Conservation (phyloP, 1,284 basidiomycete genomes). For the Schizopora paradoxa region DNA sequence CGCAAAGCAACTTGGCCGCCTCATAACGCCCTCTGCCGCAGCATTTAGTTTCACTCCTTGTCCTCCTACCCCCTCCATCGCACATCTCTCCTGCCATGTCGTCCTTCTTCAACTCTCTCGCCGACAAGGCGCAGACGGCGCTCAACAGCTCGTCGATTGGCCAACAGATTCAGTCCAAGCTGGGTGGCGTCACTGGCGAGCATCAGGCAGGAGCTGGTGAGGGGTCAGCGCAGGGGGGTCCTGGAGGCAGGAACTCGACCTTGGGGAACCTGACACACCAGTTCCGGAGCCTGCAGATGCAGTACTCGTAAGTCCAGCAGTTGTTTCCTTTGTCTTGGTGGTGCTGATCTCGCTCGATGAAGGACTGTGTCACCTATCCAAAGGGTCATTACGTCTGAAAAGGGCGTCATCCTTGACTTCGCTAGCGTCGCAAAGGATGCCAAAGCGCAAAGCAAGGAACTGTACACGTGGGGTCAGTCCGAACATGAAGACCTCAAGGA, state of each 20-base stretch:
- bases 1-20: neutral
- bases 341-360: slow-evolving; percentile 13
- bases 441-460: slow-evolving; percentile 71
- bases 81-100: slow-evolving; percentile 18
- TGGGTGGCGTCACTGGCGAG: slow-evolving; percentile 3
- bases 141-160: slow-evolving; percentile 51
- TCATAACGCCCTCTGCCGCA: neutral
- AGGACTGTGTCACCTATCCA: slow-evolving; percentile 58
- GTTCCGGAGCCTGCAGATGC: slow-evolving; percentile 64
- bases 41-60: neutral
- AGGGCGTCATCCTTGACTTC: slow-evolving; percentile 68
- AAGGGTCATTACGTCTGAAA: slow-evolving; percentile 70
- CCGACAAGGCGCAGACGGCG: slow-evolving; percentile 69
- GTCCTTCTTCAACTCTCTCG: slow-evolving; percentile 53
- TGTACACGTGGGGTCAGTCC: slow-evolving; percentile 74
- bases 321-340: slow-evolving; percentile 9
- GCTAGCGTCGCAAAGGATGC: slow-evolving; percentile 58
- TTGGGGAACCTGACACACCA: slow-evolving; percentile 65
- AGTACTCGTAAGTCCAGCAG: slow-evolving; percentile 53
- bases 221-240: slow-evolving; percentile 36
- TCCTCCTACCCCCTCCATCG: slow-evolving; percentile 3
- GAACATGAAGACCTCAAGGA: slow-evolving; percentile 69
- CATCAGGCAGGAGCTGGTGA: slow-evolving; percentile 36
- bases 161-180: slow-evolving; percentile 33
- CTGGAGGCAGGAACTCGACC: slow-evolving; percentile 40